Evolutionary conservation across 192 early-diverging fungal species (phyloP).

Genomic region (Gryganskiella cystojenkinii): DNA sequence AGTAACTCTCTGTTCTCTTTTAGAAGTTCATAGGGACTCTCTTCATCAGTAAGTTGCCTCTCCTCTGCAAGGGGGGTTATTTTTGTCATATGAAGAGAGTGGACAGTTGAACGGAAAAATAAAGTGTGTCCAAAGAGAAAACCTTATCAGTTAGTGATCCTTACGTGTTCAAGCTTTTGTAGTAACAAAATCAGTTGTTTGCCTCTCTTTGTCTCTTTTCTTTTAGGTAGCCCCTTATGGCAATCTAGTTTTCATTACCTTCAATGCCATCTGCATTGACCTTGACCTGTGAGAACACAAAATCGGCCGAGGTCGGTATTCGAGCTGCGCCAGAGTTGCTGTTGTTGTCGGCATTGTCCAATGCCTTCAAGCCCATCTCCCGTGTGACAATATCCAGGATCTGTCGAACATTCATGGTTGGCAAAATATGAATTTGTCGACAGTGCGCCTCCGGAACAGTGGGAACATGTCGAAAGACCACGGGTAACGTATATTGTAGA

Average conservation of each 20-base stretch:
- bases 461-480: constrained; percentile 45
- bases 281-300: constrained; percentile 35
- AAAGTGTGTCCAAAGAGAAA: too few species aligned
- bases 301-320: constrained; percentile 12
- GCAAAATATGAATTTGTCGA: constrained; percentile 34
- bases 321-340: neutral
- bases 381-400: constrained; percentile 24
- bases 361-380: constrained; percentile 42
- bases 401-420: constrained; percentile 33
- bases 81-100: too few species aligned
- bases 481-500: constrained; percentile 30
- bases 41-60: constrained; percentile 37
- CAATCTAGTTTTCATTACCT: too few species aligned
- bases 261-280: constrained; percentile 33
- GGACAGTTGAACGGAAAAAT: too few species aligned
- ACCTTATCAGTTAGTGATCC: too few species aligned
- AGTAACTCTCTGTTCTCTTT: constrained; percentile 37
- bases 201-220: too few species aligned
- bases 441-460: constrained; percentile 46
- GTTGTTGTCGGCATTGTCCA: constrained; percentile 3
- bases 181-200: neutral
- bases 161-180: too few species aligned
- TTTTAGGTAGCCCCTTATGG: too few species aligned
- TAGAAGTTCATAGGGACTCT: constrained; percentile 34
- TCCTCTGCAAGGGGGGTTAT: constrained; percentile 20